Conservation (phyloP, 345 rosid genomes). For the Alliaria petiolata region DNA sequence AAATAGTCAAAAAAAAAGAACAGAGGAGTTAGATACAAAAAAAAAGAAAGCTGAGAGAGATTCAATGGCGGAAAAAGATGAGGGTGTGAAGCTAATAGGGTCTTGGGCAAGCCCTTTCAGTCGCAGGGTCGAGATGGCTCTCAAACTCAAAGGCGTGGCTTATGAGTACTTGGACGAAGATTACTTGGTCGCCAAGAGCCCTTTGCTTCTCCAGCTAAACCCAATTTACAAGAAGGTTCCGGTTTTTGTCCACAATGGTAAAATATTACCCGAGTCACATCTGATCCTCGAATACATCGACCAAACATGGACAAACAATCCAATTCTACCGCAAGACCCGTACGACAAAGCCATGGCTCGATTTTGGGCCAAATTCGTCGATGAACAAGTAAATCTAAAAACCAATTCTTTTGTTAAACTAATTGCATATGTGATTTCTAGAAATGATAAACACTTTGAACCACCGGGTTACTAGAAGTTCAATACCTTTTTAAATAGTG, state of each 20-base stretch:
- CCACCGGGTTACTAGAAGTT: background rate
- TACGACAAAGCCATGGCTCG: conserved; percentile 39
- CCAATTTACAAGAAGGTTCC: conserved; percentile 42
- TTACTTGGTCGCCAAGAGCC: conserved; percentile 32
- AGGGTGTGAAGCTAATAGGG: conserved; percentile 42
- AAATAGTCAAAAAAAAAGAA: conserved; percentile 6
- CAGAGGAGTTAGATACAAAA: background rate
- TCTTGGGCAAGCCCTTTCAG: conserved; percentile 38
- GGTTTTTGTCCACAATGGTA: conserved; percentile 43
- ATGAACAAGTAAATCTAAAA: conserved; percentile 30
- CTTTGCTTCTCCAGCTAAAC: conserved; percentile 34
- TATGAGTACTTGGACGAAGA: conserved; percentile 40
- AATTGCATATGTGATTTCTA: background rate
- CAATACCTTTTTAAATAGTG: background rate
- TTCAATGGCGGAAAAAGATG: conserved; percentile 24
- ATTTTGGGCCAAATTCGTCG: conserved; percentile 42
- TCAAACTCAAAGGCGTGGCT: conserved; percentile 39
- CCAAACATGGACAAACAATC: conserved; percentile 40
- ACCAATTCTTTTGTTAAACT: background rate
- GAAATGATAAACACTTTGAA: background rate
- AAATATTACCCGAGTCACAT: conserved; percentile 36
- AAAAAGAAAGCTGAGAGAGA: background rate
- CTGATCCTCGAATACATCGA: conserved; percentile 49
- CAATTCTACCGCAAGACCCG: conserved; percentile 41
- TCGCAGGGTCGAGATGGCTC: conserved; percentile 37